These are phyloP conservation scores for Kodamaea kaohsiungensis DNA, from an alignment of 805 yeast species.

Conservation along the genomic window DNA sequence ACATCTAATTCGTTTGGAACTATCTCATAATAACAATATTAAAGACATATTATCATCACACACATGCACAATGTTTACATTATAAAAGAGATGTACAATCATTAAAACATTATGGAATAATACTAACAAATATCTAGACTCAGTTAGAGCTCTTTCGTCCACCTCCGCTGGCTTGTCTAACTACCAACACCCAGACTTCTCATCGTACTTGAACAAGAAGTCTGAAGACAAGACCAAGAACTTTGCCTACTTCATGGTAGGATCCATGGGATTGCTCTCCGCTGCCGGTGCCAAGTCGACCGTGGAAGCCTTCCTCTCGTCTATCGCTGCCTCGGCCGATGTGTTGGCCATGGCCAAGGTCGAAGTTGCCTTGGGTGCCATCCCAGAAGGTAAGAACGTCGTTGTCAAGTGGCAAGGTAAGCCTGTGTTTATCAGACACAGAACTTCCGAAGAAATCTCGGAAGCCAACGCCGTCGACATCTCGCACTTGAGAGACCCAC, in stretches of 20 bases:
- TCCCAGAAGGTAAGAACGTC: conserved; percentile 97
- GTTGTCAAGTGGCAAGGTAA: conserved; percentile 99
- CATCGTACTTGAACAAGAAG: conserved; percentile 74
- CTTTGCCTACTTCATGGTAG: conserved; percentile 96
- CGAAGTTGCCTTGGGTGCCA: conserved; percentile 89
- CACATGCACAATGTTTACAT: neutral
- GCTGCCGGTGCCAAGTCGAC: conserved; percentile 97
- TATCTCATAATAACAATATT: neutral
- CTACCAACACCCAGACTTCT: conserved; percentile 90
- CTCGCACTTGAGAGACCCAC: conserved; percentile 85
- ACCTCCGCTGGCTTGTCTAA: conserved; percentile 61
- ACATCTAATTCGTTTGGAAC: neutral
- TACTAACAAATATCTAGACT: conserved; percentile 25
- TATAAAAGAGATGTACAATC: neutral
- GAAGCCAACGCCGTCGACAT: conserved; percentile 90
- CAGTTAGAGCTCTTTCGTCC: conserved; percentile 53
- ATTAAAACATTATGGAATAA: neutral
- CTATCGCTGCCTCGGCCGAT: conserved; percentile 98
- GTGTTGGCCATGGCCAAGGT: conserved; percentile 99
- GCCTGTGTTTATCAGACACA: conserved; percentile 99
- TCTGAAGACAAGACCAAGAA: conserved; percentile 71
- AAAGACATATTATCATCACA: neutral
- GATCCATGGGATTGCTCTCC: conserved; percentile 84
- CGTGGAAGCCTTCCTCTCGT: conserved; percentile 85
- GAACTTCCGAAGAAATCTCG: conserved; percentile 88